Base-by-base conservation (phyloP, 768 basidiomycete species). In the Pleurotus ostreatus region DNA sequence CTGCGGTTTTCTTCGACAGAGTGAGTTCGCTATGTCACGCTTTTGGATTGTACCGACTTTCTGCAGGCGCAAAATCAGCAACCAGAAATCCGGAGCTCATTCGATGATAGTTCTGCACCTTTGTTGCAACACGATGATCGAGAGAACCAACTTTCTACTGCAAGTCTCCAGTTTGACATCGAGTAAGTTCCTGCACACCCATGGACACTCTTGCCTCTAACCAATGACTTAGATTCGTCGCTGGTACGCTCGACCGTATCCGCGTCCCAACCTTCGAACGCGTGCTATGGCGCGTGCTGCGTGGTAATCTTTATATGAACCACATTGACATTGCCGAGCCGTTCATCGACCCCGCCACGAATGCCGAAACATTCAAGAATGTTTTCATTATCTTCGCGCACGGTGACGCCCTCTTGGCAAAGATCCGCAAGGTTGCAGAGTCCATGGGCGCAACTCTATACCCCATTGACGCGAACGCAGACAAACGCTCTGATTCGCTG, bases 341-440 rank as follows among this genome's bases (percentile, higher is more conserved):
- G 5, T 97, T 98, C 64, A 79, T 93, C 56, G 93, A 98, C 67
- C 89, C 94, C 12, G 79, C 78, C 18, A 91, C 91, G 0, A 89
- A 88, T 37, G 76, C 73, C 16, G 91, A 95, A 74, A 90, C 89
- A 18, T 84, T 90, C 76, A 99, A 98, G 82, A 94, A 98, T 64
- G 97, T 98, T 40, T 99, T 99, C 77, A 96, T 99, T 74, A 98
- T 99, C 67, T 99, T 99, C 64, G 97, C 97, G 0, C 95, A 99
- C 63, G 97, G 97, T 15, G 87, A 92, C 39, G 86, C 89, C 16
- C 77, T 98, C 18, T 84, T 99, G 25, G 82, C 92, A 60, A 99
- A 98, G 80, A 98, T 99, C 66, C 91, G 95, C 68, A 98, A 94
- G 71, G 91, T 99, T 54, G 90, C 95, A 23, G 96, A 98, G 72